Evolutionary conservation across 2,329 filamentous ascomycete species (phyloP).

Genomic region (Pseudogymnoascus sp.): DNA sequence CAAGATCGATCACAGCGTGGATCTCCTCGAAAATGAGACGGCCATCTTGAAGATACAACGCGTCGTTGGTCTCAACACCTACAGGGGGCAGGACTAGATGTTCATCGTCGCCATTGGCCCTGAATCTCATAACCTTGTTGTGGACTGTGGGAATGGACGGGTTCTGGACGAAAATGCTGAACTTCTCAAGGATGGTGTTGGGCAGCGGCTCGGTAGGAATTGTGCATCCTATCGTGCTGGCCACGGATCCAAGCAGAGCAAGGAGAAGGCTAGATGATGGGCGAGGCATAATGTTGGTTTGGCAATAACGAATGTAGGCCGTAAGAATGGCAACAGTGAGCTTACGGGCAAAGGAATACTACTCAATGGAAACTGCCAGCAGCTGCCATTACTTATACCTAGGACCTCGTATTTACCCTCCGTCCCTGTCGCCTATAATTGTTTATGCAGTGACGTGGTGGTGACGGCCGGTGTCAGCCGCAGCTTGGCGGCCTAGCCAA

Average conservation of each 20-base stretch:
- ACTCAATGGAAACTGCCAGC: background rate
- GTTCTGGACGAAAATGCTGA: conserved; percentile 32
- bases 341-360: background rate
- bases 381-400: too few species aligned
- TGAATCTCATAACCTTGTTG: conserved; percentile 31
- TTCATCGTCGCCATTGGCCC: conserved; percentile 32
- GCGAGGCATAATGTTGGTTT: background rate
- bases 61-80: conserved; percentile 30
- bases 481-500: background rate
- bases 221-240: conserved; percentile 22
- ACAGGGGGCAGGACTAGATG: conserved; percentile 33
- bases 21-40: conserved; percentile 27
- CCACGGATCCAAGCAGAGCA: conserved; percentile 17
- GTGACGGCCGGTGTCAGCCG: background rate
- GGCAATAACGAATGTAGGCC: background rate
- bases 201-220: conserved; percentile 25
- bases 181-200: conserved; percentile 28
- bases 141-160: conserved; percentile 29
- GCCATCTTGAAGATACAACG: conserved; percentile 31
- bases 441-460: background rate
- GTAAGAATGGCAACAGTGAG: background rate
- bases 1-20: conserved; percentile 37
- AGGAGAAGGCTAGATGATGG: conserved; percentile 1
- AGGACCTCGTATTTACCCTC: background rate
- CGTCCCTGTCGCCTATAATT: background rate